These are phyloP conservation scores for Diophrys appendiculata DNA, from an alignment of 73 alveolate genomes.

Conservation along the genomic window DNA sequence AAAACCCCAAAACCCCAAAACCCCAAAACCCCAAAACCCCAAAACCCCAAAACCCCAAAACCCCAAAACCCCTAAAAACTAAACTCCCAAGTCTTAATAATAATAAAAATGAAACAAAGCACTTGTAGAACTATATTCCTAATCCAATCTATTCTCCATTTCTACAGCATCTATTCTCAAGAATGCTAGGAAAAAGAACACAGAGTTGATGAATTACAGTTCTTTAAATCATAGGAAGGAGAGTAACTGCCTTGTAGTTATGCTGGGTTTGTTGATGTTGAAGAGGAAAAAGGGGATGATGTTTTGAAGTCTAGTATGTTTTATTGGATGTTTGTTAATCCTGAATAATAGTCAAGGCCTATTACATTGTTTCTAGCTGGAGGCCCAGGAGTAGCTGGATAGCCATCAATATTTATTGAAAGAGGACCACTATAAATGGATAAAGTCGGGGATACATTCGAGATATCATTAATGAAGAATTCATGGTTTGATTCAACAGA, in stretches of 20 bases:
- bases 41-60: too few relatives aligned
- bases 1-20: too few relatives aligned
- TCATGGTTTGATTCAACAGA: not conserved
- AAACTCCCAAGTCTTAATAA: not conserved
- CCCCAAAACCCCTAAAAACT: too few relatives aligned
- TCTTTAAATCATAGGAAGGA: not conserved
- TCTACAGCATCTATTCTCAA: too few relatives aligned
- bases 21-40: too few relatives aligned
- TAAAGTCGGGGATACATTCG: not conserved
- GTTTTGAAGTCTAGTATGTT: not conserved
- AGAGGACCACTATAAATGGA: constrained; percentile 4
- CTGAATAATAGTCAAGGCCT: not conserved
- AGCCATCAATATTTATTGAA: not conserved
- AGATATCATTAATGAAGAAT: not conserved
- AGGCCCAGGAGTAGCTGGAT: not conserved
- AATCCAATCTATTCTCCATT: too few relatives aligned
- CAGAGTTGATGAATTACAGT: too few relatives aligned
- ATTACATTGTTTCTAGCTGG: not conserved
- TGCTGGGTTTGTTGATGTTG: not conserved
- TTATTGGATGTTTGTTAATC: not conserved
- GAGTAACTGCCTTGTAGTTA: not conserved
- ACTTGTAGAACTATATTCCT: too few relatives aligned
- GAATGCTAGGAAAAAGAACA: too few relatives aligned
- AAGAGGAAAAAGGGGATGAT: not conserved
- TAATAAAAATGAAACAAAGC: not conserved